Percentiles rank a stretch among this genome's conserved stretches.
phyloP scores from a whole-genome alignment of 371 early-diverging fungal species.

The Blyttiomyces sp. region DNA sequence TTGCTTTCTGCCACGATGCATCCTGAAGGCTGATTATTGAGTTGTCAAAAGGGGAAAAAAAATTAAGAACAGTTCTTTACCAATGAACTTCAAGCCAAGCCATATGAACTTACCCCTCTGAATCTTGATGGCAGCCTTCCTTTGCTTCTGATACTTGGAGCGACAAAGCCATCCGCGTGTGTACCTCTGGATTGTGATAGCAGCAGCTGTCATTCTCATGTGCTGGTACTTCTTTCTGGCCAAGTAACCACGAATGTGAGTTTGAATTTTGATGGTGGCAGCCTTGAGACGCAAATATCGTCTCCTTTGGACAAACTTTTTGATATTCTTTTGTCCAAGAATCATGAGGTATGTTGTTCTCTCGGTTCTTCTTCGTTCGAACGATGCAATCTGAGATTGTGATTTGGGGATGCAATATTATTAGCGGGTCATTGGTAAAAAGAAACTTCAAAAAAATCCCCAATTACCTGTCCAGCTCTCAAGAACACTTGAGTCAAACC shows the following conservation, averaged over 20 bases:
- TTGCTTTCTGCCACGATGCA: constrained; percentile 7
- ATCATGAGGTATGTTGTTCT: constrained; percentile 76
- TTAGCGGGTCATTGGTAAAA: too few relatives aligned
- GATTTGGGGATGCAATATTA: too few relatives aligned
- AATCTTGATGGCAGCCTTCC: constrained; percentile 75
- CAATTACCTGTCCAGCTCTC: constrained; percentile 94
- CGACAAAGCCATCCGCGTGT: constrained; percentile 62
- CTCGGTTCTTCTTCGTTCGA: constrained; percentile 86
- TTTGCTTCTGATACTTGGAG: constrained; percentile 46
- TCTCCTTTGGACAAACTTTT: constrained; percentile 68
- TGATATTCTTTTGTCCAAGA: constrained; percentile 86
- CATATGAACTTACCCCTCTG: constrained; percentile 51
- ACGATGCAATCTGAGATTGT: constrained; percentile 64
- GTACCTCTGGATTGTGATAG: constrained; percentile 66
- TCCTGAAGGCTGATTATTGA: constrained; percentile 11
- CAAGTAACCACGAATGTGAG: constrained; percentile 53
- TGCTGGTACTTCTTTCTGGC: constrained; percentile 55
- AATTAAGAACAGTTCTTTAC: neutral
- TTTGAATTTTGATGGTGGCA: constrained; percentile 42
- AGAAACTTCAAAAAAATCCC: too few relatives aligned
- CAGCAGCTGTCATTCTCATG: constrained; percentile 66
- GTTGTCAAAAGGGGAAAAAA: neutral
- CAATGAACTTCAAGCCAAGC: neutral
- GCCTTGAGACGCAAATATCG: constrained; percentile 60
- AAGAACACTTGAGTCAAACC: constrained; percentile 98